Conservation (phyloP, 768 basidiomycete genomes). For the Amanita rubescens region DNA sequence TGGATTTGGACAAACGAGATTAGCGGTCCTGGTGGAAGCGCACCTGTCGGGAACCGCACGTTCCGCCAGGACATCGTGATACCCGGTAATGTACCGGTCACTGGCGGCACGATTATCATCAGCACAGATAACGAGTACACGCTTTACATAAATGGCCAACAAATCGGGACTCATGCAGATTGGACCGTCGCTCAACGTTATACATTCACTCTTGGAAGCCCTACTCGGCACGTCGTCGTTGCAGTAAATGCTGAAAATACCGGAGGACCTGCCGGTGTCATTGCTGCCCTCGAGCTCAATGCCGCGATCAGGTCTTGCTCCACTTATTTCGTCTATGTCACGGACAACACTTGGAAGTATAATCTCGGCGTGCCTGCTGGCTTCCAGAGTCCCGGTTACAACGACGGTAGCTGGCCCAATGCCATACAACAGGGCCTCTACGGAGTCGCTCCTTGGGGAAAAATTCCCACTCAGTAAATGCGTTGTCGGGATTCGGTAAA, state of each 20-base stretch:
- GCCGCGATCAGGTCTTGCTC: too few relatives aligned
- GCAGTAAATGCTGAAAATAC: neutral
- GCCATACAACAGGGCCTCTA: neutral
- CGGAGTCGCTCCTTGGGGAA: too few relatives aligned
- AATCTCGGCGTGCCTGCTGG: neutral
- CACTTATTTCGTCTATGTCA: too few relatives aligned
- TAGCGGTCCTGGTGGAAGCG: conserved; percentile 18
- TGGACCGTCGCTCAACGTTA: neutral
- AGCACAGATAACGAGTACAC: conserved; percentile 4
- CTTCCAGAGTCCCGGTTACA: neutral
- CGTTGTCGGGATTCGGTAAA: neutral
- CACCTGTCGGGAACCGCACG: conserved; percentile 7
- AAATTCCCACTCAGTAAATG: neutral
- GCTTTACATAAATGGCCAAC: conserved; percentile 3
- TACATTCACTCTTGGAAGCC: neutral
- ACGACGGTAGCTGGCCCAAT: neutral
- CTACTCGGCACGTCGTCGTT: neutral
- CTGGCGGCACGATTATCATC: too few relatives aligned
- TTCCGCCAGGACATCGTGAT: too few relatives aligned
- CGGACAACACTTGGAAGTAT: neutral
- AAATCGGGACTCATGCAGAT: too few relatives aligned
- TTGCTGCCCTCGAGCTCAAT: too few relatives aligned
- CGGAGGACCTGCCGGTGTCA: too few relatives aligned
- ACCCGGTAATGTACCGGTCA: too few relatives aligned
- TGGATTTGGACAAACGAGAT: too few relatives aligned